A percentile compares a stretch with the other conserved stretches of the same genome.
Evolutionary conservation across 2,329 filamentous ascomycete species (phyloP).

Genomic region (Fusarium sp.): DNA sequence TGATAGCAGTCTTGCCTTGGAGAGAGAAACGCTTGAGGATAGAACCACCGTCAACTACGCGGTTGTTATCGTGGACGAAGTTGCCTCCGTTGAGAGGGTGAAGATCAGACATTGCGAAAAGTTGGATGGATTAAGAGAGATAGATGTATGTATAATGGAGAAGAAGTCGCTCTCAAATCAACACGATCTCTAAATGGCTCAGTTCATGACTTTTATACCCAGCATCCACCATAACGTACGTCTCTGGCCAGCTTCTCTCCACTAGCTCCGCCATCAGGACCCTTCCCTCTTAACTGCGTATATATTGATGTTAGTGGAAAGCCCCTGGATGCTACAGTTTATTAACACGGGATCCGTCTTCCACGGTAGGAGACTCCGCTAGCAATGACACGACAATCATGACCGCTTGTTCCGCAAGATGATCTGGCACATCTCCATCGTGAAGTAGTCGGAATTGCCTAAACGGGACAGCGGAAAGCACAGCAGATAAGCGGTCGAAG

Average conservation of each 20-base stretch:
- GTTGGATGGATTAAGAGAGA: background rate
- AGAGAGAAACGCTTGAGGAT: slow-evolving; percentile 64
- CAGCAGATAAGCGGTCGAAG: slow-evolving; percentile 25
- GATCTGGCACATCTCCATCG: slow-evolving; percentile 36
- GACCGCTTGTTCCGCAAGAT: slow-evolving; percentile 9
- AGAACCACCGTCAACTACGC: slow-evolving; percentile 40
- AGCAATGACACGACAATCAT: background rate
- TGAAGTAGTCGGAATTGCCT: slow-evolving; percentile 30
- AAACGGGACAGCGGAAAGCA: slow-evolving; percentile 6
- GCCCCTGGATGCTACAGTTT: background rate
- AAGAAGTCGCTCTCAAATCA: background rate
- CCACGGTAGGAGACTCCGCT: slow-evolving; percentile 8
- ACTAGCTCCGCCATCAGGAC: slow-evolving; percentile 13
- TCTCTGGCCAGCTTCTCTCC: slow-evolving; percentile 4
- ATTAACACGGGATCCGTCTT: background rate
- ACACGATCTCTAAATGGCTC: background rate
- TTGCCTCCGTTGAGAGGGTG: slow-evolving; percentile 42
- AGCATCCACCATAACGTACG: background rate
- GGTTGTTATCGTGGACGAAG: slow-evolving; percentile 41
- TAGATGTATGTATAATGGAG: background rate
- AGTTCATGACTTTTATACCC: slow-evolving; percentile 15
- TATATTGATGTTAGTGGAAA: background rate
- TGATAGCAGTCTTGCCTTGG: slow-evolving; percentile 73
- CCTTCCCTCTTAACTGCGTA: background rate
- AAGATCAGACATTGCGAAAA: slow-evolving; percentile 35